Evolutionary conservation across 202 grass and related monocot species (phyloP), one percentile per base, ranked within the genome.

Genomic region (Saccharum hybrid): DNA sequence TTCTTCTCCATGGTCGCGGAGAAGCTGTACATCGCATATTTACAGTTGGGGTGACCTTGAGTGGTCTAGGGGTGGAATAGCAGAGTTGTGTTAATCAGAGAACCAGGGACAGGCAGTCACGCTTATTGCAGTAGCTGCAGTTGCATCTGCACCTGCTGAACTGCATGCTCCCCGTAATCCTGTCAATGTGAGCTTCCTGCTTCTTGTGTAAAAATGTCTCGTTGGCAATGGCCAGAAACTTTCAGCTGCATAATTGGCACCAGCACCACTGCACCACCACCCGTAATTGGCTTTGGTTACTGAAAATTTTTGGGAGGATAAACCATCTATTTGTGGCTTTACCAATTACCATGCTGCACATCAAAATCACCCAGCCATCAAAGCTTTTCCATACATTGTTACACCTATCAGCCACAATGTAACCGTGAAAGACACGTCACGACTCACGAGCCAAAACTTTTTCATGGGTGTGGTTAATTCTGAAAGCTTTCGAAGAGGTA

Each of bases 381-480:
- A 16, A 66, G 63, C 6, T 15, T 66, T 33, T 66, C 31, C 31
- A 18, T 0, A 34, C 0, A 33, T 36, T 23, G 23, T 11, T 41
- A 39, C 8, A 23, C 28, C 31, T 63, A 30, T 63, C 16, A 4
- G 7, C 2, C 28, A 52, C 11, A 65, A 6, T 43, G 18, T 54
- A 54, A 22, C 31, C 36, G 12, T 38, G 64, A 64, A 7, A 8
- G 75, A 31, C 57, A 45, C 37, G 38, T 41, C 22, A 62, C 2
- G 37, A 4, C 5, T 39, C n/a, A 64, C n/a, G 40, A 2, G 13
- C 40, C 52, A 18, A 19, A 73, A 30, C 13, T 12, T 81, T 51
- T 49, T 37, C 56, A 14, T 49, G 54, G 54, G 23, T 23, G 31
- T 12, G 63, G 63, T 78, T 78, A 61, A 62, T 37, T 71, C 46